Conservation (phyloP, 75 land plant genomes). For the Azolla pinnata region DNA sequence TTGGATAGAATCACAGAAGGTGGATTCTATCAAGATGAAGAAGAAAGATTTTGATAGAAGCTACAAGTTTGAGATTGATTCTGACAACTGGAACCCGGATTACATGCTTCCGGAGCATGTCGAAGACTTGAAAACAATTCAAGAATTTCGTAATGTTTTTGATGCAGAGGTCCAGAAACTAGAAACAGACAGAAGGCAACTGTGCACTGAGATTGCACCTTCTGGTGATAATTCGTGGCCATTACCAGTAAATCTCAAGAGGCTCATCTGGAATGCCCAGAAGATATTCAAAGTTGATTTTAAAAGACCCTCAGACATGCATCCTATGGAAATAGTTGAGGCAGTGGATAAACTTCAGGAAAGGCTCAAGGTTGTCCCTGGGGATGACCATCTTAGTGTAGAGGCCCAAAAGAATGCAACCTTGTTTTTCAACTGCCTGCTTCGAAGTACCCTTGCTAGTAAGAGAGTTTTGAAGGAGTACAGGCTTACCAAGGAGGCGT, state of each 20-base stretch:
- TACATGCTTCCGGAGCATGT: constrained; percentile 81
- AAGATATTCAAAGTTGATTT: constrained; percentile 84
- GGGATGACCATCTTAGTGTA: constrained; percentile 72
- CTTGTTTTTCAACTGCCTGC: constrained; percentile 78
- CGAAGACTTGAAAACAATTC: constrained; percentile 83
- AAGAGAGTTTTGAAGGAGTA: constrained; percentile 88
- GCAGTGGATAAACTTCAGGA: constrained; percentile 87
- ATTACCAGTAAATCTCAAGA: constrained; percentile 80
- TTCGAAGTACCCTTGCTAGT: constrained; percentile 91
- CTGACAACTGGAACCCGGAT: constrained; percentile 77
- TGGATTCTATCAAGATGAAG: constrained; percentile 89
- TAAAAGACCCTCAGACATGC: constrained; percentile 79
- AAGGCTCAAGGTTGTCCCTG: constrained; percentile 60
- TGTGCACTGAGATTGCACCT: constrained; percentile 82
- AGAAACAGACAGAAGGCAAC: constrained; percentile 61
- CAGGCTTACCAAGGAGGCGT: constrained; percentile 85
- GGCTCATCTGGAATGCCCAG: constrained; percentile 95
- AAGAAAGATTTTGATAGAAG: constrained; percentile 60
- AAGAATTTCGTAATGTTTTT: constrained; percentile 85
- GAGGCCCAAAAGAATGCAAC: constrained; percentile 99
- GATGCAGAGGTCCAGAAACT: constrained; percentile 84
- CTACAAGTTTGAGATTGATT: constrained; percentile 70
- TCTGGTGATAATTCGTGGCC: constrained; percentile 77
- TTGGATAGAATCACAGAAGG: constrained; percentile 90
- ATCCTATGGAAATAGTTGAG: constrained; percentile 91